Conservation (phyloP, 306 rosid genomes). For the Vigna reflexopilosa region DNA sequence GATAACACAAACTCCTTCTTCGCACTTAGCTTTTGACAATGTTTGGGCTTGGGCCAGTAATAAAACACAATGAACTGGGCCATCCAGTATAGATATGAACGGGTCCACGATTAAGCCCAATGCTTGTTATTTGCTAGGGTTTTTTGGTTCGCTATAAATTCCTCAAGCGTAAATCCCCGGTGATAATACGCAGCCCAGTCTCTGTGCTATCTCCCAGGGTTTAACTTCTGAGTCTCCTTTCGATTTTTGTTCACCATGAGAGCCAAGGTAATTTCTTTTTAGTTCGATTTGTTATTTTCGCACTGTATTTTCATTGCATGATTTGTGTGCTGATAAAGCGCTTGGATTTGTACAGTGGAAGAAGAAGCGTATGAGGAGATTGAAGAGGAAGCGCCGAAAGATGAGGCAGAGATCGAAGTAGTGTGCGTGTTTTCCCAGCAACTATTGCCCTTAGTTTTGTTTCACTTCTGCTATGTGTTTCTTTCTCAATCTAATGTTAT, state of each 20-base stretch:
- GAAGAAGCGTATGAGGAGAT: constrained; percentile 95
- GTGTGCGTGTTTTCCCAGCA: constrained; percentile 24
- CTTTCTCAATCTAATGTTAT: constrained; percentile 26
- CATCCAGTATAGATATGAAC: not conserved
- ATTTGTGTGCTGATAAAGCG: not conserved
- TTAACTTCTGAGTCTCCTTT: not conserved
- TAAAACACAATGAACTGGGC: not conserved
- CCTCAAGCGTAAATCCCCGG: not conserved
- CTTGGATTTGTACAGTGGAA: constrained; percentile 62
- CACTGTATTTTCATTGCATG: not conserved
- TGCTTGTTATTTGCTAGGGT: constrained; percentile 41
- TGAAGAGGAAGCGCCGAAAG: constrained; percentile 98
- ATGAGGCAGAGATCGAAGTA: constrained; percentile 96
- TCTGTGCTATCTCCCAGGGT: not conserved
- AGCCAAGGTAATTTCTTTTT: constrained; percentile 60
- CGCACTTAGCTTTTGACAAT: no score
- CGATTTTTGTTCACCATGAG: constrained; percentile 58
- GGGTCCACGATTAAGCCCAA: constrained; percentile 17
- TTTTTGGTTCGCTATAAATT: constrained; percentile 43
- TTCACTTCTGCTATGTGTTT: not conserved
- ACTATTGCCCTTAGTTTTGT: constrained; percentile 41
- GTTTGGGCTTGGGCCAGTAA: not conserved
- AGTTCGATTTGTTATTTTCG: not conserved
- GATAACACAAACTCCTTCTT: no score
- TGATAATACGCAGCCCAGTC: constrained; percentile 9